Base-by-base conservation (phyloP, 179 eudicot species). In the Corrigiola litoralis region DNA sequence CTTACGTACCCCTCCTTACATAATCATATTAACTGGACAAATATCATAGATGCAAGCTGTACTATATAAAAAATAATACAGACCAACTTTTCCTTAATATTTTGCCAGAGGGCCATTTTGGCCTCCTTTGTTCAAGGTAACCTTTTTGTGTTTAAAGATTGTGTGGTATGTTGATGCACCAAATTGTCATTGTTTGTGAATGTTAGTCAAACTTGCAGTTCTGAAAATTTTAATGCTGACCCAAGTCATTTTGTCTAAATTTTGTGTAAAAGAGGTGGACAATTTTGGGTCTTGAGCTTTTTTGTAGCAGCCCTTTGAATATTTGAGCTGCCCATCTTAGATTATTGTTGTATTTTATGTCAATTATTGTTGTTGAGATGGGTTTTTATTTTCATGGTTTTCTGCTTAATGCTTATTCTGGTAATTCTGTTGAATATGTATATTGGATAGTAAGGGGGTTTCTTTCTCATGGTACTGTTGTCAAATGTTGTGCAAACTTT, bases 251-350 rank as follows among this genome's bases (percentile, higher is more conserved):
- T 63, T 12, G 25, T 31, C 32, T 21, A 3, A 32, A 18, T 47
- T 63, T 63, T 8, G 16, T 24, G 31, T n/a, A 20, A 31, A 10
- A 46, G 4, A 33, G 17, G 31, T 31, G n/a, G 13, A 29, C 7
- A 60, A 23, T 34, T 60, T 59, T 9, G 4, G 16, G 21, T 51
- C 29, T 65, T 65, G 45, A 63, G 34, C 48, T 52, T 24, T 3
- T 16, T 37, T 31, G 2, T 24, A 10, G 1, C 18, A 1, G 18
- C 3, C 13, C 4, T 18, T 9, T 18, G 17, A 42, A 9, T 42
- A 12, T 42, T 0, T 11, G 20, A 9, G 2, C 7, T 24, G 4
- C 21, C 17, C 44, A 27, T 12, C 62, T 20, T 1, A n/a, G 1
- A 3, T 58, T n/a, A 58, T 25, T 40, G 8, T 4, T 59, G 48